Evolutionary conservation across 768 basidiomycete species (phyloP).

Genomic region (Mrakia frigida): DNA sequence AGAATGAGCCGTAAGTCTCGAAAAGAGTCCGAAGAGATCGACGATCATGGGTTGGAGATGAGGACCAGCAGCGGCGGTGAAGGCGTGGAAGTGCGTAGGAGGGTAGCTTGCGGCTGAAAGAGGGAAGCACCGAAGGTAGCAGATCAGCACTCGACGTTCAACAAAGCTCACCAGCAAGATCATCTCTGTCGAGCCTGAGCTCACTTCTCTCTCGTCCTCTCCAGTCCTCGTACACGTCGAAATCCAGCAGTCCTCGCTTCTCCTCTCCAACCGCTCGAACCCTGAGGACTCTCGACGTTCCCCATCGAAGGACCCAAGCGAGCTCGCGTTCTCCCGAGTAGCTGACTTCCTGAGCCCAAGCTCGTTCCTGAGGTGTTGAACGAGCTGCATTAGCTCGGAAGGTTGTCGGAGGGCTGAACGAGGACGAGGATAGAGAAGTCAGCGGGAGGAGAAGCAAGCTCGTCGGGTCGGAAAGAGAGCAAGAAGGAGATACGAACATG

Average conservation of each 20-base stretch:
- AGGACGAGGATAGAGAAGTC: neutral
- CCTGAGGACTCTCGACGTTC: slow-evolving; percentile 69
- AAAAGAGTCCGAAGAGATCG: slow-evolving; percentile 72
- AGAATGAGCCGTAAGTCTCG: slow-evolving; percentile 69
- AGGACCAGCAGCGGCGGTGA: slow-evolving; percentile 49
- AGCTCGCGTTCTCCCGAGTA: slow-evolving; percentile 84
- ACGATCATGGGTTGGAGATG: slow-evolving; percentile 34
- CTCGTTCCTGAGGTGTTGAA: slow-evolving; percentile 20
- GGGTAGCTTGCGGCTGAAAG: slow-evolving; percentile 60
- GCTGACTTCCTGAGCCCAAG: slow-evolving; percentile 61
- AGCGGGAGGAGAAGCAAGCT: neutral
- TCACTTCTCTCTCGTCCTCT: slow-evolving; percentile 73
- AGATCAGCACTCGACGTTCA: slow-evolving; percentile 10
- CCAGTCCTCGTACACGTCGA: slow-evolving; percentile 79
- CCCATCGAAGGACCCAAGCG: slow-evolving; percentile 90
- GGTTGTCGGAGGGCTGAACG: neutral
- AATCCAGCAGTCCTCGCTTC: slow-evolving; percentile 73
- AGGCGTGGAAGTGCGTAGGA: slow-evolving; percentile 63
- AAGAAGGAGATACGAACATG: slow-evolving; percentile 34
- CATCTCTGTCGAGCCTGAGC: slow-evolving; percentile 36
- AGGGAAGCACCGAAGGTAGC: slow-evolving; percentile 25
- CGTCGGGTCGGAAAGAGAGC: no score
- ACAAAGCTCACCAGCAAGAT: slow-evolving; percentile 15
- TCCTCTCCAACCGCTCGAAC: slow-evolving; percentile 56
- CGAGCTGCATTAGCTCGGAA: neutral